Base-by-base conservation (phyloP, 2,329 filamentous ascomycete genomes). In the Cladorrhinum sp. region DNA sequence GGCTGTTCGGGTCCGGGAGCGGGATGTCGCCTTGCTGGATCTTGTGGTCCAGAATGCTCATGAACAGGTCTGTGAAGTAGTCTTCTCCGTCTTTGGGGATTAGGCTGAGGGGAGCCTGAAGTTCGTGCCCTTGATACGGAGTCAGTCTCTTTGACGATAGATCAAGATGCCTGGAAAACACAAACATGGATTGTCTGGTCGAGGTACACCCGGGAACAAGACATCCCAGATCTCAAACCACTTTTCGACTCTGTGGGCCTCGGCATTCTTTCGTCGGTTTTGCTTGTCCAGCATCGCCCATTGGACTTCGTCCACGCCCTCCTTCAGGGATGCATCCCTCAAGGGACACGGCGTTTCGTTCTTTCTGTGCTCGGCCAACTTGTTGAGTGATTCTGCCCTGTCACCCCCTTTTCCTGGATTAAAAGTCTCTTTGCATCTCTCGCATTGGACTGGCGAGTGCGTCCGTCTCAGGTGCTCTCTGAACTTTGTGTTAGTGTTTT, bases 191-290 rank as follows among this genome's bases (percentile, higher is more conserved):
- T 65, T 69, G 4, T 63, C 58, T 10, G 69, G 69, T 23, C 57
- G 50, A 2, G 45, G 20, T 1, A 56, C 59, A 2, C 61, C 65
- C 0, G 67, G 68, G 27, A 71, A 71, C 2, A 71, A 58, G 8
- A 70, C 64, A 2, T 59, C 60, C 69, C 69, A 71, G 20, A 71
- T 71, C 57, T 70, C 69, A 52, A 66, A 69, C 69, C 69, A 71
- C 45, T 69, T 69, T 50, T 70, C 69, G 6, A 71, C 51, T 54
- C 66, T 64, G 60, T 71, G 66, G 25, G 60, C 62, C 38, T 71
- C 68, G 49, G 70, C 68, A 45, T 66, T 70, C 59, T 68, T 71
- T 52, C 66, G 69, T 20, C 67, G 62, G 55, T 67, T 69, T 49
- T 71, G 65, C 54, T 64, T 66, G 38, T 71, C 68, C 8, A 70